Base-by-base conservation (phyloP, 2,329 filamentous ascomycete species). In the Ophiostoma montium region DNA sequence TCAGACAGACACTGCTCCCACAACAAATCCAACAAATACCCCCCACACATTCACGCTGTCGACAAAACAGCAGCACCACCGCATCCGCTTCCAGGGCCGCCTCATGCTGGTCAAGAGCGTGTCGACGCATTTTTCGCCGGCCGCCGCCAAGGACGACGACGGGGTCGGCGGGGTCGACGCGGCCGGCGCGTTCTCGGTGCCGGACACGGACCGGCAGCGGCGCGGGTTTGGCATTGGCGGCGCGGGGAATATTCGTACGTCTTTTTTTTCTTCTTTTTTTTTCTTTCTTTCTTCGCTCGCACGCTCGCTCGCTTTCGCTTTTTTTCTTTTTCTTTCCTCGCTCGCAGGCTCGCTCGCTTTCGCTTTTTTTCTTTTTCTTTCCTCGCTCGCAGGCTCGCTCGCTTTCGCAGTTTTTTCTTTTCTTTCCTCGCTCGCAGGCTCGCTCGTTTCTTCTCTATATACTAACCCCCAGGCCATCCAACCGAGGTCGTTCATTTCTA, bases 201-300 rank as follows among this genome's bases (percentile, higher is more conserved):
- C 21, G 46, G 60, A 62, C 52, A 58, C 60, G n/a, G 55, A 63
- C 43, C 53, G 58, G 9, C 62, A 65, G 51, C 54, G 63, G 30
- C 56, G 65, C 21, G 62, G 64, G 3, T 67, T 66, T 48, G 65
- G 65, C 15, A 67, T 67, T 35, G 65, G 65, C 3, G 65, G 65
- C 2, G 61, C 60, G 13, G 64, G 65, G 0, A 67, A 68, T 49
- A 67, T 67, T 13, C 59, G 64, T 66, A 49, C 55, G 63, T 62
- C n/a, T 16, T 10, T 23, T 11, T 10, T 18, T 30, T 3, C 8
- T 42, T 27, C 13, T 16, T 4, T 30, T 23, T 5, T 5, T 15
- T 41, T 15, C 21, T 41, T 21, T 27, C 5, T 10, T 36, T 18
- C 19, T 10, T 36, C n/a, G n/a, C n/a, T n/a, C n/a, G n/a, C n/a